Evolutionary conservation across 2,329 filamentous ascomycete genomes (phyloP).

Genomic region (Diaporthe sp.): DNA sequence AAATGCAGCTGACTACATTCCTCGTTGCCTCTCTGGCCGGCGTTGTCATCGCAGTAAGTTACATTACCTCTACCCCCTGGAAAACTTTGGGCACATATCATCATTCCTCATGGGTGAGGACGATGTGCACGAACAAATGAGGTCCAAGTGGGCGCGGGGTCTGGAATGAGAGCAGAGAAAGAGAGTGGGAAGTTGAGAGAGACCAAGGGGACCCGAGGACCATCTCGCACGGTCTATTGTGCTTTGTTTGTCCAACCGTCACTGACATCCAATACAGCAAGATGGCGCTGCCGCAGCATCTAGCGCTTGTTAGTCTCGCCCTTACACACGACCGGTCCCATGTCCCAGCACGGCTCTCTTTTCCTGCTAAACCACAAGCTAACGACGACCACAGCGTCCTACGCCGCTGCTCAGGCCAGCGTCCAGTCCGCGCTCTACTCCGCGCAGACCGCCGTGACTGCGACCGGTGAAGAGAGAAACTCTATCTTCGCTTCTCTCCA

Average conservation of each 20-base stretch:
- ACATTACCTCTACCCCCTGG: neutral
- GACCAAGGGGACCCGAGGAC: neutral
- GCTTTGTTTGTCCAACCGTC: neutral
- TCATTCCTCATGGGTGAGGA: neutral
- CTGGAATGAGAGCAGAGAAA: neutral
- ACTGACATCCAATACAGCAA: conserved; percentile 16
- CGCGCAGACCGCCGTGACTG: conserved; percentile 26
- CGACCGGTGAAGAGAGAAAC: conserved; percentile 27
- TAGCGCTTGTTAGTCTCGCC: conserved; percentile 23
- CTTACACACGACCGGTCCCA: neutral
- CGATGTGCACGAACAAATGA: neutral
- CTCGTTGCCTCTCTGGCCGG: conserved; percentile 29
- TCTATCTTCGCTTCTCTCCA: conserved; percentile 30
- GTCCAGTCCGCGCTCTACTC: conserved; percentile 14
- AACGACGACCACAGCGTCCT: conserved; percentile 9
- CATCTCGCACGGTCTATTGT: neutral
- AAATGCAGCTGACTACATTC: conserved; percentile 30
- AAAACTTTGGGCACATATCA: neutral
- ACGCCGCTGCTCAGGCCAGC: conserved; percentile 30
- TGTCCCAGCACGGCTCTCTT: neutral
- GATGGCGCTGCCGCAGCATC: conserved; percentile 24
- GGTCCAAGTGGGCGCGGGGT: neutral
- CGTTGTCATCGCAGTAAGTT: conserved; percentile 26
- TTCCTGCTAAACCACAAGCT: neutral
- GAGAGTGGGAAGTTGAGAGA: neutral